phyloP scores from a whole-genome alignment of 1,139 yeast genomes.

The Wickerhamomyces sp. region DNA sequence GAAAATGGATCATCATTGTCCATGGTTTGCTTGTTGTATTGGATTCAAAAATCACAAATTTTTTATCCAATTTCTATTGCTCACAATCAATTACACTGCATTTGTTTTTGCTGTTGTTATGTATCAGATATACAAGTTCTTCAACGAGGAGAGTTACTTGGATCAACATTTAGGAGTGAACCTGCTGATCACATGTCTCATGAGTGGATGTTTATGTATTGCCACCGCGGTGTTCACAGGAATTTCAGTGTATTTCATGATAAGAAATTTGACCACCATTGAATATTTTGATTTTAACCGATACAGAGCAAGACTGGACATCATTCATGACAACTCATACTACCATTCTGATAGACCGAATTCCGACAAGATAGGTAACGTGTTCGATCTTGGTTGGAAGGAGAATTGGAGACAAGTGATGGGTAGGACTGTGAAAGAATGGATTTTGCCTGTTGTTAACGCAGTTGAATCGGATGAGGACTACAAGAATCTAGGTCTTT shows the following conservation, averaged over 20 bases:
- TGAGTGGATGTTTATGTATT: conserved; percentile 59
- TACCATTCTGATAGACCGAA: conserved; percentile 35
- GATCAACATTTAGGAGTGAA: conserved; percentile 49
- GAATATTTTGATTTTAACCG: conserved; percentile 67
- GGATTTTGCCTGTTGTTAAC: conserved; percentile 62
- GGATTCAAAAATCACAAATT: conserved; percentile 78
- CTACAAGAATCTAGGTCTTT: conserved; percentile 42
- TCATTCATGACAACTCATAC: conserved; percentile 34
- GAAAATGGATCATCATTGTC: conserved; percentile 90
- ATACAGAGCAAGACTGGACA: conserved; percentile 41
- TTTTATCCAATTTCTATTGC: conserved; percentile 69
- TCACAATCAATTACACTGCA: conserved; percentile 46
- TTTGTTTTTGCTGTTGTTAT: conserved; percentile 37
- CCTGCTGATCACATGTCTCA: conserved; percentile 52
- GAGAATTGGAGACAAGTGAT: conserved; percentile 64
- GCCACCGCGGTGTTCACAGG: conserved; percentile 55
- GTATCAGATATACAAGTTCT: conserved; percentile 43
- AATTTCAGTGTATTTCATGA: conserved; percentile 56
- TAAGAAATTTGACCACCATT: conserved; percentile 70
- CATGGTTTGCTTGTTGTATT: conserved; percentile 91
- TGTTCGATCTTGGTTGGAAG: conserved; percentile 65
- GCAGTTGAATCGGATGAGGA: conserved; percentile 23
- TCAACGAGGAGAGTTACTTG: conserved; percentile 36
- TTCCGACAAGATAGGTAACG: conserved; percentile 47
- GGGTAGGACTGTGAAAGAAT: conserved; percentile 61